Evolutionary conservation across 331 rosid species (phyloP).

Genomic region (Spiraea crenata): DNA sequence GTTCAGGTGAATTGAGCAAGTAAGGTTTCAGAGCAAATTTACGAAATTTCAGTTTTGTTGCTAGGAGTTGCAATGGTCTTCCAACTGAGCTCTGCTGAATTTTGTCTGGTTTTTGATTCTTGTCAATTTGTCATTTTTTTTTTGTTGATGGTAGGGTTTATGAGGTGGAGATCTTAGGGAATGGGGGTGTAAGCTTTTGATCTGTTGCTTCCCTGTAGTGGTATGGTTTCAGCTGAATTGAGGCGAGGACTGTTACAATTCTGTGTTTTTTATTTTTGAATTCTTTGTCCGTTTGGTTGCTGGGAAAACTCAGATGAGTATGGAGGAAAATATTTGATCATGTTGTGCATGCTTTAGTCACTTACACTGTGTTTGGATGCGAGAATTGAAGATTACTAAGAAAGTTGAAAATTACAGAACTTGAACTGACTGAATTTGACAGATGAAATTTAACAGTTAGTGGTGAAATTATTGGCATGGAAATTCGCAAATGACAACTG

Average conservation of each 20-base stretch:
- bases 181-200: slow-evolving; percentile 44
- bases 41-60: neutral
- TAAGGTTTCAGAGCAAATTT: slow-evolving; percentile 27
- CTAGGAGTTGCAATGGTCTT: neutral
- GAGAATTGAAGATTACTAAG: too few relatives aligned
- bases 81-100: slow-evolving; percentile 20
- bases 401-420: too few relatives aligned
- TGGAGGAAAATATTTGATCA: neutral
- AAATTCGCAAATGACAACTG: too few relatives aligned
- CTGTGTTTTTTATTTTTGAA: neutral
- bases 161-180: slow-evolving; percentile 33
- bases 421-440: too few relatives aligned
- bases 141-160: slow-evolving; percentile 15
- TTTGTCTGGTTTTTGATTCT: slow-evolving; percentile 11
- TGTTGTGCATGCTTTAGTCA: slow-evolving; percentile 8
- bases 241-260: slow-evolving; percentile 18
- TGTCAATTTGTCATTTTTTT: neutral
- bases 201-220: slow-evolving; percentile 35
- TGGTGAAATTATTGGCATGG: too few relatives aligned
- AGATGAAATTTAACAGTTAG: too few relatives aligned
- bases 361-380: neutral
- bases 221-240: slow-evolving; percentile 34
- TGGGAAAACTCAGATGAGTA: slow-evolving; percentile 13
- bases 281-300: slow-evolving; percentile 10
- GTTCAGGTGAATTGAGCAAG: neutral